These are phyloP conservation scores for Lachancea sp. DNA, from an alignment of 805 yeast species.

Conservation along the genomic window DNA sequence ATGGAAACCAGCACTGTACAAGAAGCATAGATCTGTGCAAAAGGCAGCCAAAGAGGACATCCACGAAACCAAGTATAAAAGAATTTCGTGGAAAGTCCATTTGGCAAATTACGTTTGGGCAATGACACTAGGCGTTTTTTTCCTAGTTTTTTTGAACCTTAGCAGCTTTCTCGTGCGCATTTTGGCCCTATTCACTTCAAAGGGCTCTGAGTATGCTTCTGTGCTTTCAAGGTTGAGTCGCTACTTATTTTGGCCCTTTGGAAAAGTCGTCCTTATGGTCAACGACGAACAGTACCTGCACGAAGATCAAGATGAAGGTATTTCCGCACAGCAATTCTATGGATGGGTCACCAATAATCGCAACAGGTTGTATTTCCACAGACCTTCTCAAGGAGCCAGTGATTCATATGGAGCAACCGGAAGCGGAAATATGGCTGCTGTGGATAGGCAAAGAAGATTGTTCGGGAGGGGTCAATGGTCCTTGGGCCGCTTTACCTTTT, in stretches of 20 bases:
- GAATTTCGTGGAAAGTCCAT: slow-evolving; percentile 54
- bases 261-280: slow-evolving; percentile 72
- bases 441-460: slow-evolving; percentile 41
- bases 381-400: slow-evolving; percentile 14
- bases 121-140: slow-evolving; percentile 58
- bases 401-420: slow-evolving; percentile 26
- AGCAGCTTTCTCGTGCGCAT: slow-evolving; percentile 40
- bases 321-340: slow-evolving; percentile 75
- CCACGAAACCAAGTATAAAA: slow-evolving; percentile 60
- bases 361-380: slow-evolving; percentile 66
- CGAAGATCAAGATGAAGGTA: slow-evolving; percentile 87
- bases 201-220: slow-evolving; percentile 57
- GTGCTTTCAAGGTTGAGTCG: slow-evolving; percentile 55
- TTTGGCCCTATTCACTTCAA: slow-evolving; percentile 37
- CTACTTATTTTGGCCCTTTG: slow-evolving; percentile 83
- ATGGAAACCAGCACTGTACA: slow-evolving; percentile 97
- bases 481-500: slow-evolving; percentile 72
- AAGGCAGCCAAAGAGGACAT: slow-evolving; percentile 88
- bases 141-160: slow-evolving; percentile 41
- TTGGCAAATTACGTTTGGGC: slow-evolving; percentile 72
- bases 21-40: slow-evolving; percentile 87
- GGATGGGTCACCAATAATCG: slow-evolving; percentile 77
- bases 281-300: slow-evolving; percentile 73
- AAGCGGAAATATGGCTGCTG: slow-evolving; percentile 15
- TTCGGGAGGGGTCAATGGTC: slow-evolving; percentile 95